Evolutionary conservation across 352 stramenopile species (phyloP).

Genomic region (Hyaloperonospora brassicae): DNA sequence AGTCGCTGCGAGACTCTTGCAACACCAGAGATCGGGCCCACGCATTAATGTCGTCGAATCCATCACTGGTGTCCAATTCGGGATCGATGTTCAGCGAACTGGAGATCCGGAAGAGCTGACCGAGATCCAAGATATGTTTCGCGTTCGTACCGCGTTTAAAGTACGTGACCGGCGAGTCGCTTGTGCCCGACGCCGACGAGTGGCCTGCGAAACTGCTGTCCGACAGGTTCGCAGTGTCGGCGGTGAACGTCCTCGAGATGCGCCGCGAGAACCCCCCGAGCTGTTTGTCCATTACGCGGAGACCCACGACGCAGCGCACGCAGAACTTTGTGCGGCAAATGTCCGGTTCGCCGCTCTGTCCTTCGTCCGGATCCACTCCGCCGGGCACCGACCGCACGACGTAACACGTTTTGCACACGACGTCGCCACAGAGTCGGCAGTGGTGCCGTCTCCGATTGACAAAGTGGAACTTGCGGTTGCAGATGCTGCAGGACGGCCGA

Average conservation of each 20-base stretch:
- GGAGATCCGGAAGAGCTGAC: constrained; percentile 27
- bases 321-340: constrained; percentile 51
- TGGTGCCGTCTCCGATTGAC: constrained; percentile 37
- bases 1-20: neutral
- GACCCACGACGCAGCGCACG: constrained; percentile 40
- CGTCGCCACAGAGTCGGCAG: constrained; percentile 42
- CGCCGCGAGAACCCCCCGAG: constrained; percentile 26
- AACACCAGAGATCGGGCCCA: constrained; percentile 1
- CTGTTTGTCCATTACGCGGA: constrained; percentile 34
- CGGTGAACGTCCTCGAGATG: constrained; percentile 22
- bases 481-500: constrained; percentile 27
- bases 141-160: constrained; percentile 28
- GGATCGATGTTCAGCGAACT: constrained; percentile 1
- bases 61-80: constrained; percentile 5
- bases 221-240: constrained; percentile 10
- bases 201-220: constrained; percentile 3
- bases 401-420: constrained; percentile 46
- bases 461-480: constrained; percentile 25
- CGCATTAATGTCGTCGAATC: constrained; percentile 1
- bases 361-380: constrained; percentile 8
- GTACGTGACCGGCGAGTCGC: constrained; percentile 21
- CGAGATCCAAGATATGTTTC: constrained; percentile 24
- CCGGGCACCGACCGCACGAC: constrained; percentile 31
- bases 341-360: constrained; percentile 4
- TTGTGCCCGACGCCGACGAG: constrained; percentile 2